Conservation (phyloP, 2,329 filamentous ascomycete genomes). For the Myriosclerotinia curreyana region DNA sequence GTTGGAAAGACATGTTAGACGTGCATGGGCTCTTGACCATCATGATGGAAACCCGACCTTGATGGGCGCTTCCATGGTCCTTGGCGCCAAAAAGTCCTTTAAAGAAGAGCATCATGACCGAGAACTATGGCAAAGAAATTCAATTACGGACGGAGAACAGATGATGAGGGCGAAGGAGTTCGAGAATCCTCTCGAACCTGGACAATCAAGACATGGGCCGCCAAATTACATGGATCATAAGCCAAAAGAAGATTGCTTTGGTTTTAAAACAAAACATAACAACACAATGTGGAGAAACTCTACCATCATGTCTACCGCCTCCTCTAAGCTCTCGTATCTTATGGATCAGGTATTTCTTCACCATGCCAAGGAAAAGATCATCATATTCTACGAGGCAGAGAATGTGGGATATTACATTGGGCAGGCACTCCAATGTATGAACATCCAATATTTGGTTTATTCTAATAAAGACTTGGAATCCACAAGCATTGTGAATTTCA, state of each 20-base stretch:
- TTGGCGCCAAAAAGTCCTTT: neutral
- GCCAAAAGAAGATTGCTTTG: neutral
- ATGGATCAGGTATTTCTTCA: constrained; percentile 68
- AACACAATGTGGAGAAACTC: neutral
- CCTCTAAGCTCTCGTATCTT: constrained; percentile 83
- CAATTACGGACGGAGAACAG: neutral
- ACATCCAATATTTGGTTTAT: constrained; percentile 64
- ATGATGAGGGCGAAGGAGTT: neutral
- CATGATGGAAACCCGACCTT: constrained; percentile 47
- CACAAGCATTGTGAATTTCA: constrained; percentile 77
- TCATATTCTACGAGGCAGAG: constrained; percentile 89
- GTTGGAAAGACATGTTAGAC: constrained; percentile 60
- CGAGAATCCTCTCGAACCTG: neutral
- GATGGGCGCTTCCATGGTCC: constrained; percentile 46
- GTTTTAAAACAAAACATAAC: no score
- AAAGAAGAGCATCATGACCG: neutral
- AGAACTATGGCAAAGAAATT: neutral
- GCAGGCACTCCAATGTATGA: constrained; percentile 72
- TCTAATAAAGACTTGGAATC: constrained; percentile 60
- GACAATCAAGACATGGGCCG: constrained; percentile 27
- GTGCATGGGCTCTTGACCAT: constrained; percentile 65
- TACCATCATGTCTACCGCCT: constrained; percentile 68
- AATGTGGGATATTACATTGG: constrained; percentile 85
- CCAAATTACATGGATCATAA: constrained; percentile 28
- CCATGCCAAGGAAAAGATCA: constrained; percentile 74